These are phyloP conservation scores for Globisporangium recalcitrans DNA, from an alignment of 352 stramenopile genomes.

Conservation along the genomic window DNA sequence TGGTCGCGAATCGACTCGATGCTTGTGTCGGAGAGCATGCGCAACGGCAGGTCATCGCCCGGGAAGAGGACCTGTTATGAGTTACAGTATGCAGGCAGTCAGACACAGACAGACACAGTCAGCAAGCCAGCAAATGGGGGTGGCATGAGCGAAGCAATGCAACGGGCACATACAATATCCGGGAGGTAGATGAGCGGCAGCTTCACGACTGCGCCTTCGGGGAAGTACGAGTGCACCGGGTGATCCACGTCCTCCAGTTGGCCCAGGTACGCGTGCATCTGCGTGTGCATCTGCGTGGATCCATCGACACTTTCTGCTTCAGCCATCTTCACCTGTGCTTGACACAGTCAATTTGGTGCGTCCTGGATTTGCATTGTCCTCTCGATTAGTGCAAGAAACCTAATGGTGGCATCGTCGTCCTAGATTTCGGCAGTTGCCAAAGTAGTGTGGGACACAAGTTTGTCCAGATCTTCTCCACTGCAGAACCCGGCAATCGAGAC, in stretches of 20 bases:
- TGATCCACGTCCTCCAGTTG: constrained; percentile 55
- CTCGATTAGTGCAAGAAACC: neutral
- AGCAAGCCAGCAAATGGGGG: neutral
- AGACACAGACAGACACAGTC: too few species aligned
- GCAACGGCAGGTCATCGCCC: constrained; percentile 67
- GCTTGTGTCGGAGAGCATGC: constrained; percentile 59
- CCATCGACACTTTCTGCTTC: neutral
- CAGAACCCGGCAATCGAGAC: too few species aligned
- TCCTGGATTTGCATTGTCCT: neutral
- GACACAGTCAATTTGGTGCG: neutral
- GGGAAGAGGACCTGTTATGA: constrained; percentile 84
- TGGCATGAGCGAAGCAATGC: too few species aligned
- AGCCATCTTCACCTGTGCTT: neutral
- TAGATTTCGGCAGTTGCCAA: too few species aligned
- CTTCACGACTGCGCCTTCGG: constrained; percentile 42
- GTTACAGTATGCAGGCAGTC: too few species aligned
- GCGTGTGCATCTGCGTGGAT: neutral
- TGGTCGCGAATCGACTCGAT: constrained; percentile 42
- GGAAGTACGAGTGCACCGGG: constrained; percentile 39
- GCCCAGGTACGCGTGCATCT: constrained; percentile 66
- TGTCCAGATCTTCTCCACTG: too few species aligned
- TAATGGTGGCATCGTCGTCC: too few species aligned
- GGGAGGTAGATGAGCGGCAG: constrained; percentile 70
- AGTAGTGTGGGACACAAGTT: too few species aligned
- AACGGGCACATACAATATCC: constrained; percentile 50